These are phyloP conservation scores for Saccharum spontaneum DNA, from an alignment of 176 grass and related monocot genomes.

Conservation along the genomic window DNA sequence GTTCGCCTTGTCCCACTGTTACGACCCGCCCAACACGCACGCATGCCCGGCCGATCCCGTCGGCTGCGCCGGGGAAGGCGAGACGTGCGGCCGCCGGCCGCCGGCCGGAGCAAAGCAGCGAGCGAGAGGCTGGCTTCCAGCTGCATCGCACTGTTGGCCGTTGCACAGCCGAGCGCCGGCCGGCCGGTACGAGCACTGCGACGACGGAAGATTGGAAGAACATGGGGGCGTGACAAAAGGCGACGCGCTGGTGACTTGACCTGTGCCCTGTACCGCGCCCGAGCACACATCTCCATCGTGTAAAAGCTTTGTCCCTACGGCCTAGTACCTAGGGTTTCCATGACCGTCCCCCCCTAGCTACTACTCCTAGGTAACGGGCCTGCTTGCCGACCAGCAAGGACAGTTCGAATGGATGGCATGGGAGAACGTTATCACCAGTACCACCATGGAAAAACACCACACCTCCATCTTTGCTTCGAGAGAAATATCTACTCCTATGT, in stretches of 20 bases:
- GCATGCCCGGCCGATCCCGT: no score
- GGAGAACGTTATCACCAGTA: neutral
- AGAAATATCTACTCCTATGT: no score
- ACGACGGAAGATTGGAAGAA: neutral
- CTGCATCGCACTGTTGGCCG: neutral
- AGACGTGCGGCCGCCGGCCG: no score
- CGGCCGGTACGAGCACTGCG: no score
- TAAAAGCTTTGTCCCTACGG: slow-evolving; percentile 28
- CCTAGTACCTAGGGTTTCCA: slow-evolving; percentile 20
- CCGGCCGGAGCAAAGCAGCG: no score
- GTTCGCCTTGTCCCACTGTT: neutral
- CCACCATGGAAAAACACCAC: neutral
- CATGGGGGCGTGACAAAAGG: neutral
- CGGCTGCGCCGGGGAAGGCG: no score
- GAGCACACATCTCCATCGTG: slow-evolving; percentile 35
- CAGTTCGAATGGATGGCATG: neutral
- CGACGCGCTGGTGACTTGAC: slow-evolving; percentile 30
- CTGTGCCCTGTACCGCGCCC: slow-evolving; percentile 15
- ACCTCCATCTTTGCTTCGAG: neutral
- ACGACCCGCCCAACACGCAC: no score
- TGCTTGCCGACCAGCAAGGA: neutral
- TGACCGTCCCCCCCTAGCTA: neutral
- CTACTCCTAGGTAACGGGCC: neutral
- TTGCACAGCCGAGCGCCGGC: neutral
- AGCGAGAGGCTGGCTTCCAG: no score